Percentiles rank a stretch among this genome's conserved stretches.
Conservation (phyloP, 768 basidiomycete genomes). For the Xerocomellus chrysenteron region DNA sequence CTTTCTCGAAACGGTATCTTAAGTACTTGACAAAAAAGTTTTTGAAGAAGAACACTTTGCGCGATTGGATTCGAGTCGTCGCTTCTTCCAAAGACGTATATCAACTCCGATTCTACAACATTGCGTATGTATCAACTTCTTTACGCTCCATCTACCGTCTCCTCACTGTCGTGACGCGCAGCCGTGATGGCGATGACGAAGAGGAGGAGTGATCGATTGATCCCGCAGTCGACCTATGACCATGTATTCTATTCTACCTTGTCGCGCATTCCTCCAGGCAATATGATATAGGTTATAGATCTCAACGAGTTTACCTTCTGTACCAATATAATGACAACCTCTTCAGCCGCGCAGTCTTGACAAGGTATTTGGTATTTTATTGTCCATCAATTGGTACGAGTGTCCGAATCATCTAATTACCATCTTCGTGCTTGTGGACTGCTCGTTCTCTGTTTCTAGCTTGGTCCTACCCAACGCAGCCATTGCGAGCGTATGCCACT, state of each 20-base stretch:
- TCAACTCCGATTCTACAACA: slow-evolving; percentile 93
- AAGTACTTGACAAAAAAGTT: slow-evolving; percentile 99
- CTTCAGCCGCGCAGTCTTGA: not conserved
- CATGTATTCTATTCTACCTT: slow-evolving; percentile 2
- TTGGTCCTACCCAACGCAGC: slow-evolving; percentile 56
- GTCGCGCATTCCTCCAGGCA: not conserved
- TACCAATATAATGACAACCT: not conserved
- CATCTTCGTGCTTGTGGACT: slow-evolving; percentile 11
- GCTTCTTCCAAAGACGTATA: slow-evolving; percentile 92
- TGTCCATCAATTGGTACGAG: not conserved
- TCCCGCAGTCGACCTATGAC: not conserved
- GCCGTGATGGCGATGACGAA: slow-evolving; percentile 54
- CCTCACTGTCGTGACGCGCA: slow-evolving; percentile 15
- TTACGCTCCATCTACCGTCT: not conserved
- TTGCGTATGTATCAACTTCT: slow-evolving; percentile 55
- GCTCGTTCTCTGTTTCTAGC: slow-evolving; percentile 30
- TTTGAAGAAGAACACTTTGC: slow-evolving; percentile 94
- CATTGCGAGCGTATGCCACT: slow-evolving; percentile 75
- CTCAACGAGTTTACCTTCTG: not conserved
- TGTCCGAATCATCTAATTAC: slow-evolving; percentile 14
- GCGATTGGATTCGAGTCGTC: slow-evolving; percentile 98
- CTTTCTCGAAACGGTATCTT: slow-evolving; percentile 95
- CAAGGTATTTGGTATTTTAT: not conserved
- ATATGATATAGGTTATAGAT: slow-evolving; percentile 9
- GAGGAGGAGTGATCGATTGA: slow-evolving; percentile 42